These are phyloP conservation scores for Mallotus repandus DNA, from an alignment of 441 rosid species.

Conservation along the genomic window DNA sequence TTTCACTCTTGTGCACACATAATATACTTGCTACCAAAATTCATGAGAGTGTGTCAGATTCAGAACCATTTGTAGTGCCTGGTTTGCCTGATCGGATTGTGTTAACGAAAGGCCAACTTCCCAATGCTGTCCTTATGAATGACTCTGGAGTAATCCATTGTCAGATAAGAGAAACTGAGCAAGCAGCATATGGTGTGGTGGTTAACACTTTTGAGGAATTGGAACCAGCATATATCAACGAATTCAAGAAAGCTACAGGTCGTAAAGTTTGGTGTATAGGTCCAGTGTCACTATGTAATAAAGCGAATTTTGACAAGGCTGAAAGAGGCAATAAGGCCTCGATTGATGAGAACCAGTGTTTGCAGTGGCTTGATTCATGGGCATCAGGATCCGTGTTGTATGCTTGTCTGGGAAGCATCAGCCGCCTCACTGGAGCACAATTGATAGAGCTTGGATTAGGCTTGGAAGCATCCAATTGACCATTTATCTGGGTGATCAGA, in stretches of 20 bases:
- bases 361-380: slow-evolving; percentile 37
- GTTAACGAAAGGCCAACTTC: slow-evolving; percentile 35
- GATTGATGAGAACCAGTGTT: slow-evolving; percentile 19
- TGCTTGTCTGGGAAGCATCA: slow-evolving; percentile 34
- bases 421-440: slow-evolving; percentile 21
- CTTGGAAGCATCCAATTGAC: slow-evolving; percentile 29
- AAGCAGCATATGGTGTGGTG: slow-evolving; percentile 22
- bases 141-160: not conserved
- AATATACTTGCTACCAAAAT: slow-evolving; percentile 24
- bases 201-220: slow-evolving; percentile 31
- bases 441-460: slow-evolving; percentile 32
- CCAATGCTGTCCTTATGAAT: slow-evolving; percentile 5
- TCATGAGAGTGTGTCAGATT: slow-evolving; percentile 22
- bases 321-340: slow-evolving; percentile 25
- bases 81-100: slow-evolving; percentile 33
- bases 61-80: slow-evolving; percentile 36
- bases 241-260: slow-evolving; percentile 11
- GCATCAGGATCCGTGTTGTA: slow-evolving; percentile 31
- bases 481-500: slow-evolving; percentile 35
- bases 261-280: slow-evolving; percentile 33
- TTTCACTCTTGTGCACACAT: slow-evolving; percentile 28
- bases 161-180: slow-evolving; percentile 12
- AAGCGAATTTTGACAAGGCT: slow-evolving; percentile 8
- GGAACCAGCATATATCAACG: slow-evolving; percentile 25
- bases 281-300: slow-evolving; percentile 30